Evolutionary conservation across 2,329 filamentous ascomycete genomes (phyloP).

Genomic region (Cladophialophora bantiana): DNA sequence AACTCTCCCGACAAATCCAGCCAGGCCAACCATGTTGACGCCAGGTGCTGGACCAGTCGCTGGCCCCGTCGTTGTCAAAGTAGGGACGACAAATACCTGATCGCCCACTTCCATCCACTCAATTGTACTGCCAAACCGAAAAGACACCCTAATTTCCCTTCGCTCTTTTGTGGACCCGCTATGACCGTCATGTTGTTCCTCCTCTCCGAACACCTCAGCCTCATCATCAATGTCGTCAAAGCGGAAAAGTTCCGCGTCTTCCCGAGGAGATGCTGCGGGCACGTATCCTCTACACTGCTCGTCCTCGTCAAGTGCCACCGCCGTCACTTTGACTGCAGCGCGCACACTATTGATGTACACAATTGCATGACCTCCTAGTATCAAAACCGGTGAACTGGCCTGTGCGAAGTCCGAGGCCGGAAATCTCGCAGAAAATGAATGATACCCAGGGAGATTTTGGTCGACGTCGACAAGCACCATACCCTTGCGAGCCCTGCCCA

Average conservation of each 20-base stretch:
- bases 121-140: slow-evolving; percentile 63
- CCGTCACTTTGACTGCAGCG: slow-evolving; percentile 76
- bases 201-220: slow-evolving; percentile 21
- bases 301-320: slow-evolving; percentile 53
- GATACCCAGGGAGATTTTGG: slow-evolving; percentile 19
- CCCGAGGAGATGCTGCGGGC: slow-evolving; percentile 42
- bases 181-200: background rate
- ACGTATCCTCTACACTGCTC: slow-evolving; percentile 17
- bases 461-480: slow-evolving; percentile 36
- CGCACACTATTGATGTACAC: slow-evolving; percentile 88
- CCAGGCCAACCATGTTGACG: slow-evolving; percentile 60
- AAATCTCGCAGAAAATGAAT: slow-evolving; percentile 65
- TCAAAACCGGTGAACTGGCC: slow-evolving; percentile 57
- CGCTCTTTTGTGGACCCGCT: slow-evolving; percentile 38
- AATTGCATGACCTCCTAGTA: slow-evolving; percentile 66
- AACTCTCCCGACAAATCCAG: slow-evolving; percentile 65
- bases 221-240: slow-evolving; percentile 53
- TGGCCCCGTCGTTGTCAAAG: slow-evolving; percentile 58
- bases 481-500: slow-evolving; percentile 39
- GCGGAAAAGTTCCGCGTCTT: slow-evolving; percentile 52
- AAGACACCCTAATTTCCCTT: slow-evolving; percentile 56
- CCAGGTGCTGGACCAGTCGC: slow-evolving; percentile 54
- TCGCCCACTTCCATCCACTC: slow-evolving; percentile 65
- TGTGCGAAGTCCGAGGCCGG: slow-evolving; percentile 61
- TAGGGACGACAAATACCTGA: slow-evolving; percentile 67